A percentile compares a stretch with the other conserved stretches of the same genome.
Conservation (phyloP, 2,329 filamentous ascomycete genomes). For the Cadophora luteo-olivacea region DNA sequence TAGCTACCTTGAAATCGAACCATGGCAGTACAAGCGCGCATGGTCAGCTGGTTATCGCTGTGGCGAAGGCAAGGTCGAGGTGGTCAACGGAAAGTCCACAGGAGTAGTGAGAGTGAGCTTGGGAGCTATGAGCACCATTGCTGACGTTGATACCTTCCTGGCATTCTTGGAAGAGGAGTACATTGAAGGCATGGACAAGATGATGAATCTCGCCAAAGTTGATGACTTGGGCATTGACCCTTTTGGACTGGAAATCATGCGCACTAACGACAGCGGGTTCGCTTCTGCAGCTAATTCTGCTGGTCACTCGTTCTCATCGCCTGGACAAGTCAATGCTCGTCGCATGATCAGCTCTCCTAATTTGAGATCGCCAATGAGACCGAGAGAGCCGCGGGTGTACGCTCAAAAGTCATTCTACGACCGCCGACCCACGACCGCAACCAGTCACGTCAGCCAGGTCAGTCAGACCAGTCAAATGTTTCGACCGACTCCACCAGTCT, state of each 20-base stretch:
- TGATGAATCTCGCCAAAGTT: slow-evolving; percentile 3
- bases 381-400: slow-evolving; percentile 11
- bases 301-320: slow-evolving; percentile 2
- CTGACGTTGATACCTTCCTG: slow-evolving; percentile 76
- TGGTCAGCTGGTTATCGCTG: slow-evolving; percentile 86
- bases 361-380: slow-evolving; percentile 3
- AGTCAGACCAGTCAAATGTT: not conserved
- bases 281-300: not conserved
- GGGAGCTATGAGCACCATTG: slow-evolving; percentile 83
- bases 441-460: slow-evolving; percentile 14
- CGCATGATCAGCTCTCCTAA: slow-evolving; percentile 23
- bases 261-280: slow-evolving; percentile 18
- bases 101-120: slow-evolving; percentile 85
- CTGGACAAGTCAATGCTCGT: slow-evolving; percentile 10
- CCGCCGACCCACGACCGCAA: slow-evolving; percentile 17
- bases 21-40: slow-evolving; percentile 83
- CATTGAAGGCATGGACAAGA: slow-evolving; percentile 18
- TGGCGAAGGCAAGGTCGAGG: slow-evolving; percentile 69
- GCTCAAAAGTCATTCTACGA: slow-evolving; percentile 18
- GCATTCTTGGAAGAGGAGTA: slow-evolving; percentile 66
- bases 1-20: slow-evolving; percentile 69
- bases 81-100: slow-evolving; percentile 84
- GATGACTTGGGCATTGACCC: slow-evolving; percentile 4
- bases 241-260: slow-evolving; percentile 8
- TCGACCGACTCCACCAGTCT: slow-evolving; percentile 16